A percentile compares a stretch with the other conserved stretches of the same genome.
phyloP scores from a whole-genome alignment of 495 filamentous ascomycete species.

The Bacidia rubella region DNA sequence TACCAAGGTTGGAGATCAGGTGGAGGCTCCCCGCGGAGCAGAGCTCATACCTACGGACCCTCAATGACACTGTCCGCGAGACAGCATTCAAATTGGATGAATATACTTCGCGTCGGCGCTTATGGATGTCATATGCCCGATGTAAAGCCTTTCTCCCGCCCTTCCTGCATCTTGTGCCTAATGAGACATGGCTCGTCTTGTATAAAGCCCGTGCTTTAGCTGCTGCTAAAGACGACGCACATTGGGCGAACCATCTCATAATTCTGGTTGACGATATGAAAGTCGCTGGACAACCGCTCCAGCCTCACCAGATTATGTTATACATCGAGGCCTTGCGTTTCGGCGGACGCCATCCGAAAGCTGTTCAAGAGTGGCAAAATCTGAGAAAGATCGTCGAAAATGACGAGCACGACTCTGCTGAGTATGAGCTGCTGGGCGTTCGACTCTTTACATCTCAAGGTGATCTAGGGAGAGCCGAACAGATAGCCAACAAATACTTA shows the following conservation, averaged over 20 bases:
- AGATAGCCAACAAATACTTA: conserved; percentile 46
- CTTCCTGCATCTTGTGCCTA: conserved; percentile 33
- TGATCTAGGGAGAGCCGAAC: conserved; percentile 48
- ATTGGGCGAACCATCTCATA: conserved; percentile 46
- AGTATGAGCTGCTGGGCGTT: conserved; percentile 57
- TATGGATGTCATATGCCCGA: conserved; percentile 30
- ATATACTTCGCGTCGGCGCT: conserved; percentile 18
- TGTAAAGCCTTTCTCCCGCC: conserved; percentile 33
- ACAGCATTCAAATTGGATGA: conserved; percentile 12
- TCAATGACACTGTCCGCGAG: conserved; percentile 17
- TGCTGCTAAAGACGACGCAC: conserved; percentile 29
- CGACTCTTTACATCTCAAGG: conserved; percentile 47
- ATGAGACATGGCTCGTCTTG: conserved; percentile 38
- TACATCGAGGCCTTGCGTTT: conserved; percentile 52
- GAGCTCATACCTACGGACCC: conserved; percentile 12
- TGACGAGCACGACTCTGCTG: conserved; percentile 34
- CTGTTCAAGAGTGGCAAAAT: conserved; percentile 52
- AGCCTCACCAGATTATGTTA: conserved; percentile 43
- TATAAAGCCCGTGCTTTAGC: conserved; percentile 33
- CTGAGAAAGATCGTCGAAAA: conserved; percentile 38
- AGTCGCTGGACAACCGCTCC: conserved; percentile 37
- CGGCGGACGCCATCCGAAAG: conserved; percentile 42
- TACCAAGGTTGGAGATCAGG: conserved; percentile 14
- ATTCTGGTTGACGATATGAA: conserved; percentile 48
- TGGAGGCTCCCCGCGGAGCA: conserved; percentile 16